A percentile compares a stretch with the other conserved stretches of the same genome.
Conservation (phyloP, 176 grass and related monocot species). For the Carex kokanica region DNA sequence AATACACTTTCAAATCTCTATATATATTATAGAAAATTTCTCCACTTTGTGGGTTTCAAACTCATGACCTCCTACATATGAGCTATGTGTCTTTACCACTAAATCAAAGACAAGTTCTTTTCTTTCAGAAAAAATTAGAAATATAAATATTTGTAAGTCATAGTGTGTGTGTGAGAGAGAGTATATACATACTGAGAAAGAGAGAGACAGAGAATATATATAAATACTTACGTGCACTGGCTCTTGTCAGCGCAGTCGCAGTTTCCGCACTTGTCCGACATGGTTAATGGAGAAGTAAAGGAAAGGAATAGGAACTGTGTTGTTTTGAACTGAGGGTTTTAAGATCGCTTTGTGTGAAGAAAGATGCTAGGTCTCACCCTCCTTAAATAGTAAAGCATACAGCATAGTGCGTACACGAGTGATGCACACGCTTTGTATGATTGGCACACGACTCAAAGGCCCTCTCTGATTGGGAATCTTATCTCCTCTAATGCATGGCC, state of each 20-base stretch:
- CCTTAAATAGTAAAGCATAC: constrained; percentile 17
- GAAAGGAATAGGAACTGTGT: neutral
- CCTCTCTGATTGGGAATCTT: neutral
- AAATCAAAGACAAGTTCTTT: too few relatives aligned
- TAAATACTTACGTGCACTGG: constrained; percentile 58
- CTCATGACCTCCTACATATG: too few relatives aligned
- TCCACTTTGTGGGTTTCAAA: too few relatives aligned
- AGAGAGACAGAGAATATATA: neutral
- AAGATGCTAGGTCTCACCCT: neutral
- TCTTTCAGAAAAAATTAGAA: too few relatives aligned
- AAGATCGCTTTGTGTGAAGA: constrained; percentile 12
- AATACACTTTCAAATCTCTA: too few relatives aligned
- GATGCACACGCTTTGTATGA: too few relatives aligned
- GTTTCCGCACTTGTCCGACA: constrained; percentile 80
- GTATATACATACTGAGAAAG: too few relatives aligned
- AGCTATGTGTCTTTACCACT: too few relatives aligned
- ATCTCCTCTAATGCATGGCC: neutral
- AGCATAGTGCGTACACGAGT: neutral
- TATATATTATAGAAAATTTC: too few relatives aligned
- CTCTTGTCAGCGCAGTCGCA: constrained; percentile 88
- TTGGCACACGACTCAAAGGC: constrained; percentile 4
- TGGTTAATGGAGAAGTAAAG: constrained; percentile 17
- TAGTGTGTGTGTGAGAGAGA: too few relatives aligned
- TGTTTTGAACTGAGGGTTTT: constrained; percentile 6
- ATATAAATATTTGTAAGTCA: neutral